Evolutionary conservation across 106 monocot genomes (phyloP).

Genomic region (Narthecium ossifragum): DNA sequence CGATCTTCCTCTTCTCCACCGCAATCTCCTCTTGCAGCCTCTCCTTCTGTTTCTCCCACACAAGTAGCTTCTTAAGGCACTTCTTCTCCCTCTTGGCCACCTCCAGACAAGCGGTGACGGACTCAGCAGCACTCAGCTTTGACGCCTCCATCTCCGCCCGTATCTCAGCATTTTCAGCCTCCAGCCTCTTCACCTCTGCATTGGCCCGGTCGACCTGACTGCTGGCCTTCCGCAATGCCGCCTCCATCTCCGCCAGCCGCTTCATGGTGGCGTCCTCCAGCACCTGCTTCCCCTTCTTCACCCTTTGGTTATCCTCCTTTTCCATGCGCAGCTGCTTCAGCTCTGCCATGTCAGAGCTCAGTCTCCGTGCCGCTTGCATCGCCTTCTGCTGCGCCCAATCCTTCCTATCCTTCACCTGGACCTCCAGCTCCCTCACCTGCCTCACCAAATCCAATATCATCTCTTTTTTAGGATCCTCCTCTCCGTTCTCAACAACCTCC

Average conservation of each 20-base stretch:
- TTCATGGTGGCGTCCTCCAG: conserved; percentile 76
- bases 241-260: conserved; percentile 74
- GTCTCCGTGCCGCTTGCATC: conserved; percentile 77
- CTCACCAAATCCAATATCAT: conserved; percentile 46
- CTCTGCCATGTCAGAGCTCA: conserved; percentile 66
- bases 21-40: conserved; percentile 48
- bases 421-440: conserved; percentile 59
- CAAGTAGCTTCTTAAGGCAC: conserved; percentile 47
- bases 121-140: conserved; percentile 69
- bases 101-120: conserved; percentile 36
- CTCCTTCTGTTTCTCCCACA: conserved; percentile 69
- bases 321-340: conserved; percentile 60
- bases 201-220: conserved; percentile 85
- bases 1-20: conserved; percentile 38
- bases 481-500: conserved; percentile 31
- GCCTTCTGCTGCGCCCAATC: conserved; percentile 94
- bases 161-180: conserved; percentile 91
- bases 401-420: conserved; percentile 69
- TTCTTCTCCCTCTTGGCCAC: conserved; percentile 61
- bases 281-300: conserved; percentile 62
- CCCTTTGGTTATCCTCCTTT: conserved; percentile 59
- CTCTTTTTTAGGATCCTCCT: conserved; percentile 42
- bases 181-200: conserved; percentile 44
- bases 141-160: conserved; percentile 89
- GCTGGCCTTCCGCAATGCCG: conserved; percentile 60